These are phyloP conservation scores for Wickerhamiella domercqiae DNA, from an alignment of 805 yeast species.

Conservation along the genomic window DNA sequence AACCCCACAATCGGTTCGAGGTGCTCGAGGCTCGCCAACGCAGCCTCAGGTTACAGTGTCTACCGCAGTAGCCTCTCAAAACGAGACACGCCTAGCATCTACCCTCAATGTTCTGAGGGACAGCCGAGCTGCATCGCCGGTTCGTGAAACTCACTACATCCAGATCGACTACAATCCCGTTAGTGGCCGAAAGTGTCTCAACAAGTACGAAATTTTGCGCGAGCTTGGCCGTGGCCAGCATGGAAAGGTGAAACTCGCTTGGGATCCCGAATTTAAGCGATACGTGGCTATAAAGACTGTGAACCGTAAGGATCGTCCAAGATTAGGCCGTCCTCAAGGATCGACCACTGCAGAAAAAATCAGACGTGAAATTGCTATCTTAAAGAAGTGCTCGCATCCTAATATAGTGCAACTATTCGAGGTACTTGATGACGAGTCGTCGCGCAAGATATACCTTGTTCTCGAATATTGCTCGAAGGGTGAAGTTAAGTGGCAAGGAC, in stretches of 20 bases:
- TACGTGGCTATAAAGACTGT: conserved; percentile 89
- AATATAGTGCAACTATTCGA: conserved; percentile 79
- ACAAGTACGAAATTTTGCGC: conserved; percentile 73
- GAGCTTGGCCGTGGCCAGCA: conserved; percentile 96
- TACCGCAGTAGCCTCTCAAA: too few relatives aligned
- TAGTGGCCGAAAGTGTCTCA: conserved; percentile 62
- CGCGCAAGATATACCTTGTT: conserved; percentile 77
- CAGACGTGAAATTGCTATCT: conserved; percentile 77
- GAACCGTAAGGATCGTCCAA: conserved; percentile 51
- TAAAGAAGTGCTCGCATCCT: conserved; percentile 84
- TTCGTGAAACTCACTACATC: conserved; percentile 72
- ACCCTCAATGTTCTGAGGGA: too few relatives aligned
- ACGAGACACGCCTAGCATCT: too few relatives aligned
- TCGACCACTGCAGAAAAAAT: conserved; percentile 52
- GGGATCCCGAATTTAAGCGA: conserved; percentile 39
- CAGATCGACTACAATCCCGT: conserved; percentile 80
- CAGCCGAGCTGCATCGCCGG: conserved; percentile 26
- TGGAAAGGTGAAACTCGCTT: conserved; percentile 91
- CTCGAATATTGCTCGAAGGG: conserved; percentile 83
- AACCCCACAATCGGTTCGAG: too few relatives aligned
- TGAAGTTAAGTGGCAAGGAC: conserved; percentile 67
- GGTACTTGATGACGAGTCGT: conserved; percentile 72
- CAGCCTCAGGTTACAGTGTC: too few relatives aligned
- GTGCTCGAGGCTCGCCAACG: too few relatives aligned
- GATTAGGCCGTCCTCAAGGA: conserved; percentile 32